phyloP scores from a whole-genome alignment of 1,139 yeast species.

The Kodamaea plutei region DNA sequence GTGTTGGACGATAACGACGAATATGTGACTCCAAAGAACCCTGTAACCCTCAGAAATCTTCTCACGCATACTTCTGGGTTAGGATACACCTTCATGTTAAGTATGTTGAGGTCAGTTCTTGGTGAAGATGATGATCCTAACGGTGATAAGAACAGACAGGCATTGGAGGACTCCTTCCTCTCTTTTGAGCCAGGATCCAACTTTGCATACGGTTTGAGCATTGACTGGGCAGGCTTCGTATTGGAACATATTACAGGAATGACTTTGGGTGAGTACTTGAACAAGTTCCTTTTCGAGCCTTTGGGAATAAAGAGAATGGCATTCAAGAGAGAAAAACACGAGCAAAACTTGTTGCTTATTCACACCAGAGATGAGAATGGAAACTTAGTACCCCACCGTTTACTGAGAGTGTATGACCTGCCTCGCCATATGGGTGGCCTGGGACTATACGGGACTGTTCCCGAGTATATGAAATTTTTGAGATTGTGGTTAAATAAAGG shows the following conservation, averaged over 20 bases:
- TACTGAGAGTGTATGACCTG: conserved; percentile 1
- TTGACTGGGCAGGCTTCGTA: conserved; percentile 53
- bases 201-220: conserved; percentile 49
- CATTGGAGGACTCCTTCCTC: conserved; percentile 28
- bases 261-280: conserved; percentile 38
- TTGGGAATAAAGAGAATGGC: conserved; percentile 40
- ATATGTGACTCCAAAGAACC: conserved; percentile 12
- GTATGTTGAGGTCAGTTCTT: conserved; percentile 2
- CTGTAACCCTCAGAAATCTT: conserved; percentile 46
- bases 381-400: conserved; percentile 1
- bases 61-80: conserved; percentile 52
- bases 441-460: conserved; percentile 42
- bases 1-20: conserved; percentile 29
- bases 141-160: conserved; percentile 22
- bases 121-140: conserved; percentile 25
- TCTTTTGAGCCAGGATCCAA: conserved; percentile 50
- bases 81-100: conserved; percentile 38
- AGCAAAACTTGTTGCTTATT: conserved; percentile 22
- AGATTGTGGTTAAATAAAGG: conserved; percentile 48
- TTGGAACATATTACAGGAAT: conserved; percentile 42
- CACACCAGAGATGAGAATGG: conserved; percentile 15
- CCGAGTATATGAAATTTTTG: conserved; percentile 41
- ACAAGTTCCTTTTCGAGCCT: conserved; percentile 39
- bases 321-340: conserved; percentile 21
- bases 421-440: conserved; percentile 47